These are phyloP conservation scores for Syncephalis fuscata DNA, from an alignment of 371 early-diverging fungal species.

Conservation along the genomic window DNA sequence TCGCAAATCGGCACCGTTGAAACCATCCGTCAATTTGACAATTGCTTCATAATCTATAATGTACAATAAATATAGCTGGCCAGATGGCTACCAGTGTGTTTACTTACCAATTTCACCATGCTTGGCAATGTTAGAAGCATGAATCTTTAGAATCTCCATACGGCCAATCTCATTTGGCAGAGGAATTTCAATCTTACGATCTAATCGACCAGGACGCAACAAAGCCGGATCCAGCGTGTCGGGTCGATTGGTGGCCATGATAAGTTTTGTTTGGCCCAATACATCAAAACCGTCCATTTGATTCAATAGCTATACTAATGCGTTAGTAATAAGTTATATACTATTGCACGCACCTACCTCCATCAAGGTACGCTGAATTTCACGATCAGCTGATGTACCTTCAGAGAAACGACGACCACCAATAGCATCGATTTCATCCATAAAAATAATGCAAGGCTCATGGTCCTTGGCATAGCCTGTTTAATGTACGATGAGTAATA, in stretches of 20 bases:
- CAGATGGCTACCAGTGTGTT: neutral
- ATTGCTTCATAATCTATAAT: slow-evolving; percentile 88
- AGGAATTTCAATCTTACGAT: slow-evolving; percentile 99
- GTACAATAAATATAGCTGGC: neutral
- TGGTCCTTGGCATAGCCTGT: slow-evolving; percentile 94
- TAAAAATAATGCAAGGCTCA: slow-evolving; percentile 99
- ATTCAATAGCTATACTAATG: slow-evolving; percentile 55
- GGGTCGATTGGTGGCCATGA: slow-evolving; percentile 99
- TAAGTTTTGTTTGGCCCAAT: slow-evolving; percentile 96
- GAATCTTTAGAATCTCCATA: slow-evolving; percentile 96
- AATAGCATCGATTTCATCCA: slow-evolving; percentile 99
- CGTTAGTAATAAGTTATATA: neutral
- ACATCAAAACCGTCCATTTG: slow-evolving; percentile 99
- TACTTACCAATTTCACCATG: slow-evolving; percentile 83
- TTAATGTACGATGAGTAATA: neutral
- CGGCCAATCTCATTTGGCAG: slow-evolving; percentile 81
- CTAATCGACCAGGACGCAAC: slow-evolving; percentile 95
- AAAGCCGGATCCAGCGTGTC: slow-evolving; percentile 99
- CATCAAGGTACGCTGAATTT: slow-evolving; percentile 99
- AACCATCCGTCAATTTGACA: slow-evolving; percentile 96
- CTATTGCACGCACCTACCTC: slow-evolving; percentile 24
- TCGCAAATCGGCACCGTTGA: slow-evolving; percentile 99
- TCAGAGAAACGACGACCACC: slow-evolving; percentile 98
- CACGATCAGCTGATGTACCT: slow-evolving; percentile 98
- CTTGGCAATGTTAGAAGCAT: slow-evolving; percentile 85